A percentile compares a stretch with the other conserved stretches of the same genome.
phyloP scores from a whole-genome alignment of 2,329 filamentous ascomycete genomes.

The Hymenoscyphus linearis region DNA sequence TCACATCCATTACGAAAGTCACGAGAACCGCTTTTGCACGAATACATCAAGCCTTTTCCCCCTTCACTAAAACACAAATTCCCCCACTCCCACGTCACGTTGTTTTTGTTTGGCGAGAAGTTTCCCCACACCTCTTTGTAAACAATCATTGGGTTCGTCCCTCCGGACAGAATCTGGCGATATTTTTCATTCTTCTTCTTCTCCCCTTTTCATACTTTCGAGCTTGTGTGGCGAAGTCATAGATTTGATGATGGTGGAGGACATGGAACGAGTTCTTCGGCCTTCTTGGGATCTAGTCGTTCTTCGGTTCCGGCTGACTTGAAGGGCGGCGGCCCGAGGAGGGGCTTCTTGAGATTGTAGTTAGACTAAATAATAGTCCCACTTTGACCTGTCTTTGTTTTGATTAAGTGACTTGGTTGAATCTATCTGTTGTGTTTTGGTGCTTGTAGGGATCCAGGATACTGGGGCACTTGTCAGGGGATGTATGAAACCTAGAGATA shows the following conservation, averaged over 20 bases:
- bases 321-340: background rate
- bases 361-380: constrained; percentile 34
- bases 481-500: background rate
- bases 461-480: too few species aligned
- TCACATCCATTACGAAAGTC: constrained; percentile 23
- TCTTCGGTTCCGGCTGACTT: constrained; percentile 8
- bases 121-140: constrained; percentile 11
- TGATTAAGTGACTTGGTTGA: background rate
- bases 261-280: constrained; percentile 18
- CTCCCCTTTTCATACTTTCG: constrained; percentile 6
- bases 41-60: constrained; percentile 9
- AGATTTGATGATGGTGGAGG: constrained; percentile 26
- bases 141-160: constrained; percentile 13
- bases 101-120: constrained; percentile 15
- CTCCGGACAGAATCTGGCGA: constrained; percentile 18
- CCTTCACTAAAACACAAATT: constrained; percentile 7
- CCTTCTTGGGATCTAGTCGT: constrained; percentile 13
- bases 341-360: constrained; percentile 24
- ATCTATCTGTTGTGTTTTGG: background rate
- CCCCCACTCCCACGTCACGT: constrained; percentile 10
- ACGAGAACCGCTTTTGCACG: constrained; percentile 22
- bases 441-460: background rate
- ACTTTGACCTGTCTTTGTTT: constrained; percentile 21
- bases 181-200: constrained; percentile 15
- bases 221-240: constrained; percentile 17